phyloP scores from a whole-genome alignment of 2,329 filamentous ascomycete genomes.

The Ophiostoma piceae region DNA sequence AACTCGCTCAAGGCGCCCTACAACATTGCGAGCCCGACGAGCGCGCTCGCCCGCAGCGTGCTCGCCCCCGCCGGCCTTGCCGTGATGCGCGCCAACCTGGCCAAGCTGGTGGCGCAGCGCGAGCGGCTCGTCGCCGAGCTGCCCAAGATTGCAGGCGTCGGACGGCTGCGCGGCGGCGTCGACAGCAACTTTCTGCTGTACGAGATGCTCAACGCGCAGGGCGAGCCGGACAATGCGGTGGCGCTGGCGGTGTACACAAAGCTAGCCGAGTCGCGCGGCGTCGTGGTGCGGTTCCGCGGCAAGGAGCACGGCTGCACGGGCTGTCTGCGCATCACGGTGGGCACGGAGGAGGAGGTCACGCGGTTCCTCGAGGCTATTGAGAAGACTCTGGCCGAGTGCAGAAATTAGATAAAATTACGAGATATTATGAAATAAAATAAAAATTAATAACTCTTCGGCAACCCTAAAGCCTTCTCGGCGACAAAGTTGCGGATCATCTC shows the following conservation, averaged over 20 bases:
- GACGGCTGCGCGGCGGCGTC: slow-evolving; percentile 70
- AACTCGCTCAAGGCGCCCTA: slow-evolving; percentile 96
- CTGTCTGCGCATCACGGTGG: slow-evolving; percentile 85
- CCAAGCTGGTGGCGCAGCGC: slow-evolving; percentile 68
- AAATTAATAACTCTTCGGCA: slow-evolving; percentile 61
- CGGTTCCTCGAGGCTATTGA: slow-evolving; percentile 67
- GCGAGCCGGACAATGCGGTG: slow-evolving; percentile 69
- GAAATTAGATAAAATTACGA: background rate
- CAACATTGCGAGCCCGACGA: slow-evolving; percentile 86
- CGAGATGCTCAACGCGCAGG: slow-evolving; percentile 70
- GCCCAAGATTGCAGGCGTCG: slow-evolving; percentile 70
- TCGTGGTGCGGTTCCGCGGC: slow-evolving; percentile 89
- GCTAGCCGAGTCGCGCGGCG: slow-evolving; percentile 78
- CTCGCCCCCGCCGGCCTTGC: slow-evolving; percentile 61
- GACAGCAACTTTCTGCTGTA: slow-evolving; percentile 87
- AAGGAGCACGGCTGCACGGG: slow-evolving; percentile 87
- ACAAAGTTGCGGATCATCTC: slow-evolving; percentile 77
- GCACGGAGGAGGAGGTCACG: slow-evolving; percentile 80
- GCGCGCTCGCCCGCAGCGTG: slow-evolving; percentile 69
- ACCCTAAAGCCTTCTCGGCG: slow-evolving; percentile 59
- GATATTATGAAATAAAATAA: background rate
- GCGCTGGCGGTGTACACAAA: slow-evolving; percentile 77
- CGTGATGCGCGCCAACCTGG: slow-evolving; percentile 66
- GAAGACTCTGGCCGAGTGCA: slow-evolving; percentile 40
- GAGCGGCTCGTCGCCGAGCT: slow-evolving; percentile 69